Evolutionary conservation across 768 basidiomycete genomes (phyloP), one percentile per base, ranked within the genome.

Genomic region (Panaeolus papilionaceus): DNA sequence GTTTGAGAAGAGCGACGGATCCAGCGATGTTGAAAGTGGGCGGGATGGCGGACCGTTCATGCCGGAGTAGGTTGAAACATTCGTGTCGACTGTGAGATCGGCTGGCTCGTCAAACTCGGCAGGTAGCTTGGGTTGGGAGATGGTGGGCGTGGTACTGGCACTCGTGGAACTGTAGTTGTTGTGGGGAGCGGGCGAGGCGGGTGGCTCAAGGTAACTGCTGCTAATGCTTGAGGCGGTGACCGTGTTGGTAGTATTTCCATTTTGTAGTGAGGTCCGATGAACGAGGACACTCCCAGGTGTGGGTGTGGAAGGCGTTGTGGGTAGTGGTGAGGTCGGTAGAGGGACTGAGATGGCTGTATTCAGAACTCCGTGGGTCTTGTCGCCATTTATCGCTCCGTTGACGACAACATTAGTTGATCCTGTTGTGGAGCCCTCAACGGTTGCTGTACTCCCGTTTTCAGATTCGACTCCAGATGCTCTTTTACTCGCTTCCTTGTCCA

Each of bases 1-100:
- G 80, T 80, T 68, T 80, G 84, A 72, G 58, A 68, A 69, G 26
- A 76, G 64, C 0, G 68, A 68, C 3, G 71, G 69, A 67, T 70
- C 65, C 54, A 58, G 20, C 14, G 54, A 58, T 9, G 54, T 33
- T 18, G 26, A 65, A 64, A n/a, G 64, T 38, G 47, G 65, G 42
- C 67, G 62, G 26, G 44, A 54, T 37, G 69, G 66, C 66, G 67
- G 73, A 69, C 63, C 54, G 5, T 33, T 39, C 26, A 63, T 49
- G 44, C 38, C 38, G 47, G 47, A 61, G 10, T 44, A 9, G 0
- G 68, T 54, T 14, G 68, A 66, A 4, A 65, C 20, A 4, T 62
- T 66, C 0, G 68, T 65, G 38, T 61, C 68, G 26, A 38, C 20
- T 8, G 45, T 37, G 26, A 64, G 64, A 33, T 42, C 64, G 8